phyloP scores from a whole-genome alignment of 2,329 filamentous ascomycete genomes.

The Apiospora aurea region DNA sequence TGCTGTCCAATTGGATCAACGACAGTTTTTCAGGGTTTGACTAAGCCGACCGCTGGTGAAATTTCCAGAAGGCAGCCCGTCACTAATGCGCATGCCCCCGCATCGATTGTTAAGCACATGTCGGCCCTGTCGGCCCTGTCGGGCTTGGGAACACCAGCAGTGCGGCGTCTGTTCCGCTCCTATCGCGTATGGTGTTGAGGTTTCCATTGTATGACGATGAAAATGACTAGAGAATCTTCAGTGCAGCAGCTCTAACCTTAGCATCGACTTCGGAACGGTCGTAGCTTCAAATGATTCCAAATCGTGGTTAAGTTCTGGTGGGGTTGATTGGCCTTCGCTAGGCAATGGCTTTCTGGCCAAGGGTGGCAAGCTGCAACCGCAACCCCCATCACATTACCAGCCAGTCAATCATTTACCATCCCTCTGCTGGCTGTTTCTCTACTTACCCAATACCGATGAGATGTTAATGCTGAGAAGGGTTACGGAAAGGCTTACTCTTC shows the following conservation, averaged over 20 bases:
- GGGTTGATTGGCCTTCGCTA: not conserved
- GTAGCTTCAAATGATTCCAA: constrained; percentile 3
- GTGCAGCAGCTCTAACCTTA: not conserved
- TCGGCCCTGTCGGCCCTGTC: not conserved
- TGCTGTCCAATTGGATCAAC: constrained; percentile 3
- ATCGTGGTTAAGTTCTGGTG: not conserved
- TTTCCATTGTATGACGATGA: not conserved
- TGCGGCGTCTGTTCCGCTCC: not conserved
- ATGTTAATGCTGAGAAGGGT: not conserved
- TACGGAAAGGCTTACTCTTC: too few species aligned
- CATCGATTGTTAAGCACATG: not conserved
- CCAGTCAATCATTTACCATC: too few species aligned
- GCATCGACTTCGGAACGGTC: not conserved
- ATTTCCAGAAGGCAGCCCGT: not conserved
- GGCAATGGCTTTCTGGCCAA: too few species aligned
- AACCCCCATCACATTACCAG: too few species aligned
- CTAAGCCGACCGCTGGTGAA: constrained; percentile 8
- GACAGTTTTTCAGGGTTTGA: not conserved
- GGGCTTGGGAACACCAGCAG: not conserved
- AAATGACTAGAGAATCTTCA: not conserved
- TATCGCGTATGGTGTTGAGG: not conserved
- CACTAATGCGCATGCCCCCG: not conserved
- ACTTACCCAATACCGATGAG: too few species aligned
- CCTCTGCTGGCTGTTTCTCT: too few species aligned
- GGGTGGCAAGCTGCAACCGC: too few species aligned